Percentiles rank a stretch among this genome's conserved stretches.
Evolutionary conservation across 805 yeast genomes (phyloP).

Genomic region (Monosporozyma solicola): DNA sequence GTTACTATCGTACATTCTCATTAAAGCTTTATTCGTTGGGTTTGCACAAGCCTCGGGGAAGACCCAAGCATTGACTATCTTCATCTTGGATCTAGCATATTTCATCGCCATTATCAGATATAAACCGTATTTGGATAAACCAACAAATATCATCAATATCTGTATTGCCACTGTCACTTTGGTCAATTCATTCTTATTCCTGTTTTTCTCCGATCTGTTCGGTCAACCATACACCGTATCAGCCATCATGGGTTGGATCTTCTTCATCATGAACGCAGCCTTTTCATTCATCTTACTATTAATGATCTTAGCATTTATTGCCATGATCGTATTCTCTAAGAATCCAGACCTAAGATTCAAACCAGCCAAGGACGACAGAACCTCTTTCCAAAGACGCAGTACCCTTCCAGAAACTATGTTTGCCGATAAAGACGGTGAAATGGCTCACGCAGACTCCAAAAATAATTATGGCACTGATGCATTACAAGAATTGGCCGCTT

Average conservation of each 20-base stretch:
- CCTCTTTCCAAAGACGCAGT: constrained; percentile 60
- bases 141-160: constrained; percentile 71
- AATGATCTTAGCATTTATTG: constrained; percentile 57
- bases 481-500: constrained; percentile 49
- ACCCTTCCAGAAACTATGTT: not conserved
- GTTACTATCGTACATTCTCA: constrained; percentile 46
- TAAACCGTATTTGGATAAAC: constrained; percentile 71
- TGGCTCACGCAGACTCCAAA: constrained; percentile 18
- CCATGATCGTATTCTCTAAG: constrained; percentile 56
- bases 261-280: constrained; percentile 83
- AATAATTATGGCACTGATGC: constrained; percentile 10
- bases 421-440: not conserved
- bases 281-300: constrained; percentile 68
- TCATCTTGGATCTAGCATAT: constrained; percentile 66
- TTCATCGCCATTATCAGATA: constrained; percentile 51
- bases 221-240: constrained; percentile 74
- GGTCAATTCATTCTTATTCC: constrained; percentile 71
- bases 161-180: constrained; percentile 61
- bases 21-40: constrained; percentile 65
- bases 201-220: constrained; percentile 78
- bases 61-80: constrained; percentile 68
- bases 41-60: constrained; percentile 74
- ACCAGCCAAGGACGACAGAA: constrained; percentile 87
- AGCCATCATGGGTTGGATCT: constrained; percentile 86
- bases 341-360: constrained; percentile 85